Percentiles rank a stretch among this genome's conserved stretches.
These are phyloP conservation scores for Gossypium australe DNA, from an alignment of 345 rosid genomes.

Conservation along the genomic window DNA sequence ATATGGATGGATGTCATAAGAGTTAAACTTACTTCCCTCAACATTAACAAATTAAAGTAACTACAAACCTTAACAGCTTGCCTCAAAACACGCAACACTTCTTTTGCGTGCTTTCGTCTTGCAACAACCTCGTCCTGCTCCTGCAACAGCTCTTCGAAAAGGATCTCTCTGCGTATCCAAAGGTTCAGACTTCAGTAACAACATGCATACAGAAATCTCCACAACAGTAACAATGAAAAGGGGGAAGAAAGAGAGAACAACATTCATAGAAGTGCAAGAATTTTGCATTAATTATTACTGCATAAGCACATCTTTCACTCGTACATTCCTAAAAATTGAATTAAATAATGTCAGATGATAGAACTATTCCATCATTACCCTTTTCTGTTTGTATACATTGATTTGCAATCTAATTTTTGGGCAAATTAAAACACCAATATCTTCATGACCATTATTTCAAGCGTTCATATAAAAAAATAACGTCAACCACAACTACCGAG, in stretches of 20 bases:
- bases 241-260: background rate
- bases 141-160: slow-evolving; percentile 33
- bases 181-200: background rate
- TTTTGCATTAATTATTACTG: background rate
- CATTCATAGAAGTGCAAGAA: background rate
- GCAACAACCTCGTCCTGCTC: slow-evolving; percentile 26
- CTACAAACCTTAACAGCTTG: slow-evolving; percentile 38
- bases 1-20: background rate
- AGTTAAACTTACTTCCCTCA: background rate
- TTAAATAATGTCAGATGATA: background rate
- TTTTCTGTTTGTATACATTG: background rate
- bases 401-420: background rate
- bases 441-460: background rate
- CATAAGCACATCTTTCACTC: background rate
- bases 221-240: background rate
- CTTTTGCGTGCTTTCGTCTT: slow-evolving; percentile 21
- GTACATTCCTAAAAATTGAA: background rate
- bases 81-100: slow-evolving; percentile 21
- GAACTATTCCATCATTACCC: background rate
- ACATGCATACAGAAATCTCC: background rate
- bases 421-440: background rate
- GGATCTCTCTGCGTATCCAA: slow-evolving; percentile 27
- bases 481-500: background rate
- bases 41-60: background rate
- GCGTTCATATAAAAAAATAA: background rate